A percentile compares a stretch with the other conserved stretches of the same genome.
Conservation (phyloP, 2,329 filamentous ascomycete species). For the Cladosporium halotolerans region DNA sequence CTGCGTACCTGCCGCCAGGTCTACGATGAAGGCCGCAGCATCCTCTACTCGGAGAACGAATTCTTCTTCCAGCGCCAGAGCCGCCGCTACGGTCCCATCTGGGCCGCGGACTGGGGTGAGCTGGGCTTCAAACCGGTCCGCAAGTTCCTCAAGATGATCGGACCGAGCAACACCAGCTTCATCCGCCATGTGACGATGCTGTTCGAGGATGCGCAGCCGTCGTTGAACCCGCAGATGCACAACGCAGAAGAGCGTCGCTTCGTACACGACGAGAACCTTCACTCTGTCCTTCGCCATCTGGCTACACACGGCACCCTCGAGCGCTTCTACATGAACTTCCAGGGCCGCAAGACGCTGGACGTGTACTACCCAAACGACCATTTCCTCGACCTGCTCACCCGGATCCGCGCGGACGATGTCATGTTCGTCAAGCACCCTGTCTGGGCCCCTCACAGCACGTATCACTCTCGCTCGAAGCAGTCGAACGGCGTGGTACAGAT, state of each 20-base stretch:
- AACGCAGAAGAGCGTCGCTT: constrained; percentile 42
- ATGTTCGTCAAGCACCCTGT: constrained; percentile 26
- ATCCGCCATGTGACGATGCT: constrained; percentile 41
- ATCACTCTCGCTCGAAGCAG: constrained; percentile 29
- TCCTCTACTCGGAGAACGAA: constrained; percentile 46
- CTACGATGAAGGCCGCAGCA: constrained; percentile 38
- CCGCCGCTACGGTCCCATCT: constrained; percentile 30
- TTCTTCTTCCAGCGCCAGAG: constrained; percentile 41
- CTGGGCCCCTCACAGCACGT: constrained; percentile 19
- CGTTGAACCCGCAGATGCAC: constrained; percentile 33
- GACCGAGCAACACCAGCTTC: constrained; percentile 40
- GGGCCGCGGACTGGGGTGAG: constrained; percentile 39
- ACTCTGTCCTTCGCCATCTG: constrained; percentile 41
- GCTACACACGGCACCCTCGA: constrained; percentile 36
- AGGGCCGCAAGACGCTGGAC: constrained; percentile 33
- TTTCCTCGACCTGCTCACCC: constrained; percentile 40
- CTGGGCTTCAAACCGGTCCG: constrained; percentile 42
- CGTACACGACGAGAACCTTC: constrained; percentile 42
- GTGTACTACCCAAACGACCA: constrained; percentile 31
- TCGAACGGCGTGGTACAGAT: constrained; percentile 26
- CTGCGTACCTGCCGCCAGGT: constrained; percentile 42
- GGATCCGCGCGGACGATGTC: constrained; percentile 40
- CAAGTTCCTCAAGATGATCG: constrained; percentile 43
- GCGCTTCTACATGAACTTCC: constrained; percentile 37
- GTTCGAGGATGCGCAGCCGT: constrained; percentile 41